A percentile compares a stretch with the other conserved stretches of the same genome.
These are phyloP conservation scores for Amanita jacksonii DNA, from an alignment of 768 basidiomycete species.

Conservation along the genomic window DNA sequence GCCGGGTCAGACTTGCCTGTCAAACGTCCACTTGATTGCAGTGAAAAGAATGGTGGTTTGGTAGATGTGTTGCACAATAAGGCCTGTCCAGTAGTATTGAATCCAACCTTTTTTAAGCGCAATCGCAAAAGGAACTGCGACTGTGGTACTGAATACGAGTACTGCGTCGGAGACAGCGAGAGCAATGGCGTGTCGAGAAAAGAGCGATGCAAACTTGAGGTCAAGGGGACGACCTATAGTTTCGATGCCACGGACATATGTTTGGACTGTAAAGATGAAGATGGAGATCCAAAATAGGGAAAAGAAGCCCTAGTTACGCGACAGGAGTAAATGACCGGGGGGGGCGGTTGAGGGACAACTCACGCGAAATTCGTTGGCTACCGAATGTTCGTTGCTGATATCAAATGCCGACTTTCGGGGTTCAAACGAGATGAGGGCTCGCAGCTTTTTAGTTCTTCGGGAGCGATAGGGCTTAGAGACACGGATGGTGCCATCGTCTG, in stretches of 20 bases:
- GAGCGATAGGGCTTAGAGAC: slow-evolving; percentile 73
- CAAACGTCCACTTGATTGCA: slow-evolving; percentile 86
- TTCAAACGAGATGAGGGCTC: slow-evolving; percentile 77
- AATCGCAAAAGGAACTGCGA: slow-evolving; percentile 81
- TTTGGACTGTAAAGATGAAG: slow-evolving; percentile 71
- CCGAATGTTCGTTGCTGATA: slow-evolving; percentile 61
- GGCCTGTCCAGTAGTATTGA: slow-evolving; percentile 66
- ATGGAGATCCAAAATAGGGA: slow-evolving; percentile 90
- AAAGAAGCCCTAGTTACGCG: slow-evolving; percentile 69
- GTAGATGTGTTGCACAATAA: slow-evolving; percentile 69
- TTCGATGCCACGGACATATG: slow-evolving; percentile 70
- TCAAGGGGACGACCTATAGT: slow-evolving; percentile 71
- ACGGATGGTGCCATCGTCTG: slow-evolving; percentile 57
- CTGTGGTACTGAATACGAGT: slow-evolving; percentile 63
- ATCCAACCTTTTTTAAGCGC: slow-evolving; percentile 74
- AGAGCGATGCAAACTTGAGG: slow-evolving; percentile 73
- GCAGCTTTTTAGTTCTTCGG: slow-evolving; percentile 62
- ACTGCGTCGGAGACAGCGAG: slow-evolving; percentile 80
- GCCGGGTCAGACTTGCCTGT: slow-evolving; percentile 37
- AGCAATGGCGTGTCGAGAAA: slow-evolving; percentile 76
- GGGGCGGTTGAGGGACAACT: slow-evolving; percentile 9
- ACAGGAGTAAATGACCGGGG: slow-evolving; percentile 1
- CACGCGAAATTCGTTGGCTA: slow-evolving; percentile 80
- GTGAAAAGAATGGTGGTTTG: slow-evolving; percentile 67
- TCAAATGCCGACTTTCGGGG: slow-evolving; percentile 85